Evolutionary conservation across 768 basidiomycete species (phyloP), one percentile per base, ranked within the genome.

Genomic region (Suillus subluteus): DNA sequence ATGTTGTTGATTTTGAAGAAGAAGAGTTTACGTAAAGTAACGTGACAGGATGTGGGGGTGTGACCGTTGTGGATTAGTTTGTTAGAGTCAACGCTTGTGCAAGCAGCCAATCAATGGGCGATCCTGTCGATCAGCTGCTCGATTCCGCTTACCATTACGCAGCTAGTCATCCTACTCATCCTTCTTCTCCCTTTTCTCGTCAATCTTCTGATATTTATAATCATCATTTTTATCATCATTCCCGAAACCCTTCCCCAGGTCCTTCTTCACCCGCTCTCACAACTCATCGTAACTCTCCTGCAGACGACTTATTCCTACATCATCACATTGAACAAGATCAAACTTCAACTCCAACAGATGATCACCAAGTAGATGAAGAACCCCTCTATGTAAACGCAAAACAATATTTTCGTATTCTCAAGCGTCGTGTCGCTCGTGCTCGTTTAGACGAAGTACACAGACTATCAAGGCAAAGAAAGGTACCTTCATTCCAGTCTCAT

Each of bases 361-460:
- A 83, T 67, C 44, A 71, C 5, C 79, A 78, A 66, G 84, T 94
- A 72, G 96, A 98, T 80, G 96, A 98, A 69, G 97, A 99, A 77
- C 97, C 98, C 35, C 89, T 99, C 71, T 98, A 98, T 81, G 98
- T 99, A 66, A 99, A 99, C 73, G 97, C 98, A 67, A 99, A 99
- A 76, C 98, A 99, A 80, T 99, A 99, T 78, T 95, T 96, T 73
- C 93, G 98, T 75, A 99, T 99, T 73, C 87, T 99, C 79, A 98
- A 99, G 82, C 87, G 98, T 69, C 87, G 98, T 65, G 87, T 93
- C 71, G 96, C 97, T 6, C 82, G 97, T 54, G 94, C 95, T 4
- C 86, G 98, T 59, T 84, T 98, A 62, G 96, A 98, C 73, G 97
- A 99, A 79, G 85, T 99, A 63, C 96, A 98, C 71, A 86, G 95